phyloP scores from a whole-genome alignment of 169 alveolate species.

The Ichthyophthirius multifiliis region DNA sequence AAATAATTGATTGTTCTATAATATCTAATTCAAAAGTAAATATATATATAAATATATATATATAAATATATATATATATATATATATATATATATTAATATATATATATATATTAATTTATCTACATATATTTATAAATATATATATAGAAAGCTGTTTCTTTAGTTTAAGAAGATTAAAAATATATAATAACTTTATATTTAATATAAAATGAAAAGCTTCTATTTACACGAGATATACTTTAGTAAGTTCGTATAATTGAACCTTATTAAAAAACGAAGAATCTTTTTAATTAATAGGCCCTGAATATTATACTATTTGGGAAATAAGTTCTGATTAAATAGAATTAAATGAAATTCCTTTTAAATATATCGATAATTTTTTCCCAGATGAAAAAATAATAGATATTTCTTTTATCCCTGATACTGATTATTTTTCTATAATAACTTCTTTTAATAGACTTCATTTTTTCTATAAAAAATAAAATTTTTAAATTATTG shows the following conservation, averaged over 20 bases:
- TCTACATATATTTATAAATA: neutral
- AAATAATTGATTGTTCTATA: neutral
- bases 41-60: neutral
- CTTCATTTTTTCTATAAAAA: neutral
- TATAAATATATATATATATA: no score
- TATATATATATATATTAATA: no score
- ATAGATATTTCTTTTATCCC: neutral
- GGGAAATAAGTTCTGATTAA: no score
- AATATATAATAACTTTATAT: neutral
- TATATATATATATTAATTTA: no score
- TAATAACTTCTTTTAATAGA: neutral
- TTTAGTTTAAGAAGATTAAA: neutral
- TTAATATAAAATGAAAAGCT: neutral
- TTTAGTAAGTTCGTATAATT: neutral
- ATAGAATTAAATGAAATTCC: no score
- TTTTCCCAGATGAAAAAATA: neutral
- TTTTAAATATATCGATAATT: neutral
- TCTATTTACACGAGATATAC: neutral
- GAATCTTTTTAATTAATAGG: neutral
- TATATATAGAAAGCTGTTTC: neutral
- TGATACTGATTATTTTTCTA: neutral
- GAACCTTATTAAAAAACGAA: neutral
- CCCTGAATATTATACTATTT: no score
- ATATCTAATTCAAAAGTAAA: neutral
- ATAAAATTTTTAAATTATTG: neutral